Base-by-base conservation (phyloP, 192 early-diverging fungal genomes). In the Bifiguratus adelaidae region DNA sequence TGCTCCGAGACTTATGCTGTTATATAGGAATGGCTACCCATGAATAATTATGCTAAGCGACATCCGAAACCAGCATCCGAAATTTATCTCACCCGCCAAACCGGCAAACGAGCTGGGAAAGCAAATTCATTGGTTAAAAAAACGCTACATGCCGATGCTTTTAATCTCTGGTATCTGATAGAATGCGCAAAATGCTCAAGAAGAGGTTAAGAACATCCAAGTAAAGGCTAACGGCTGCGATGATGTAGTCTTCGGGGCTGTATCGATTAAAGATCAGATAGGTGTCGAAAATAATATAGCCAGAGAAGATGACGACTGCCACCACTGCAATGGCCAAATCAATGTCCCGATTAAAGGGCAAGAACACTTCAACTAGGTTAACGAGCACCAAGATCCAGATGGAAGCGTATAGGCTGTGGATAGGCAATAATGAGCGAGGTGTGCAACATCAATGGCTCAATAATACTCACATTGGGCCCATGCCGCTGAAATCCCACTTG, bases 161-260 rank as follows among this genome's bases (percentile, higher is more conserved):
- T n/a, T n/a, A n/a, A n/a, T n/a, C n/a, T n/a, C n/a, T n/a, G n/a
- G n/a, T n/a, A n/a, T n/a, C n/a, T n/a, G n/a, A n/a, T n/a, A 83
- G 52, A 35, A 83, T 78, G 48, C 76, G 74, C 47, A 84, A 55
- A 22, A 84, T 71, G n/a, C 64, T 61, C 21, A 89, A 24, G 67
- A 89, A 89, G 42, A 89, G 61, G 48, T 89, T 89, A 54, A 89
- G 51, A 21, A 89, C 56, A 50, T 89, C 86, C 28, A 89, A 62
- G 48, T 89, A 89, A 36, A 89, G 63, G 27, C 65, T 67, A 25
- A 81, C 47, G 23, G 77, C 61, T 19, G 76, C 81, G 34, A 75
- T 42, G 13, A 88, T 74, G 41, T 83, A 86, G 27, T 85, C 82
- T 40, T 89, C 86, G n/a, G 78, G 79, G 13, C 68, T 75, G 19